Conservation (phyloP, 2,329 filamentous ascomycete genomes). For the Claviceps humidiphila region DNA sequence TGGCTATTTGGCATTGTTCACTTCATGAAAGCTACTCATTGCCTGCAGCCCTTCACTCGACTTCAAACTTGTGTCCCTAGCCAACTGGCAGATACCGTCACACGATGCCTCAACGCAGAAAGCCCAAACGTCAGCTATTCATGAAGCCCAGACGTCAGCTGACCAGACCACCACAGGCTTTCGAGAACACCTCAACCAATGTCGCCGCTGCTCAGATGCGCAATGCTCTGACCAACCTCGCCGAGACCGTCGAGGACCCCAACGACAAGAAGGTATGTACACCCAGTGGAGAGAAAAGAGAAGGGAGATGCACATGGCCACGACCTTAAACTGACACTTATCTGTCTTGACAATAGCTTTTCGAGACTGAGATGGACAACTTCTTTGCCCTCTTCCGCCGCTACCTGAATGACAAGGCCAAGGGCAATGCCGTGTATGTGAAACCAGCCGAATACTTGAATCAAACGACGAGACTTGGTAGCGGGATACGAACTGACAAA, state of each 20-base stretch:
- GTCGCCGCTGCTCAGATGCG: slow-evolving; percentile 98
- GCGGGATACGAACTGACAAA: not conserved
- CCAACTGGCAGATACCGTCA: not conserved
- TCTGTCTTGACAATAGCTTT: slow-evolving; percentile 43
- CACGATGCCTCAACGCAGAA: not conserved
- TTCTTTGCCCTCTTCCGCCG: slow-evolving; percentile 98
- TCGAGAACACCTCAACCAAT: slow-evolving; percentile 97
- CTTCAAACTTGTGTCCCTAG: not conserved
- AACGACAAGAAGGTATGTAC: slow-evolving; percentile 64
- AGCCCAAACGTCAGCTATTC: slow-evolving; percentile 9
- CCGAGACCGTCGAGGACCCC: slow-evolving; percentile 77
- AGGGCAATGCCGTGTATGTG: slow-evolving; percentile 73
- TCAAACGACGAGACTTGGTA: not conserved
- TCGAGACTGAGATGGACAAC: slow-evolving; percentile 99
- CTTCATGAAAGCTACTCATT: not conserved
- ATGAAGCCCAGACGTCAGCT: slow-evolving; percentile 9
- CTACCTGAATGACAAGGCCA: slow-evolving; percentile 97
- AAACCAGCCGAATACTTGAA: not conserved
- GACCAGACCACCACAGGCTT: slow-evolving; percentile 50
- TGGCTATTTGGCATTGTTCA: not conserved
- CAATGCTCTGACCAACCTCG: slow-evolving; percentile 85
- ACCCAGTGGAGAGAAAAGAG: not conserved
- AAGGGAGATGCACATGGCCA: not conserved
- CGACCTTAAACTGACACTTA: not conserved
- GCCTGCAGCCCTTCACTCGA: not conserved